Percentiles rank a stretch among this genome's conserved stretches.
phyloP scores from a whole-genome alignment of 192 early-diverging fungal genomes.

The Allomyces macrogynus region DNA sequence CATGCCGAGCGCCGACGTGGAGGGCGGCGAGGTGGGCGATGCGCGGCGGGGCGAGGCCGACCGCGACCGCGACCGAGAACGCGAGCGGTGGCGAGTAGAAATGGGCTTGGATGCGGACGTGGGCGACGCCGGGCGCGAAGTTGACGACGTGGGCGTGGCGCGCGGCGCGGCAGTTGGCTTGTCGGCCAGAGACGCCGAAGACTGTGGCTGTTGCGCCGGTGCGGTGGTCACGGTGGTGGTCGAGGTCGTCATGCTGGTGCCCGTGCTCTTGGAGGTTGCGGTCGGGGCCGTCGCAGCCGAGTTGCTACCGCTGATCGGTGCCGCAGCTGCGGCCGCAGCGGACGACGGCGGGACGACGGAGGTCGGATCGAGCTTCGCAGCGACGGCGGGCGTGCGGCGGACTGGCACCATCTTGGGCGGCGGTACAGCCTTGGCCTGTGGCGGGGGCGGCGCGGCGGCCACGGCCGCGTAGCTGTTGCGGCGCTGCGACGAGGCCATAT shows the following conservation, averaged over 20 bases:
- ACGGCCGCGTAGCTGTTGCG: neutral
- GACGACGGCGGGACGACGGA: neutral
- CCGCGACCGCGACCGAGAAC: neutral
- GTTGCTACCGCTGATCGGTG: neutral
- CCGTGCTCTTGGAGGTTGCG: neutral
- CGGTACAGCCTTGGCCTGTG: neutral
- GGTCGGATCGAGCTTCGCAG: neutral
- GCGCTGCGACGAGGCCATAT: neutral
- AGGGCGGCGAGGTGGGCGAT: neutral
- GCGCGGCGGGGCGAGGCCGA: neutral
- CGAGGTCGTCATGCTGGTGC: neutral
- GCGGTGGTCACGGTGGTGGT: neutral
- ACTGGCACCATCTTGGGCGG: neutral
- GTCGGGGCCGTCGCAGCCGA: too few species aligned
- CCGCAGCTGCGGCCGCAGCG: neutral
- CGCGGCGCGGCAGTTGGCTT: neutral
- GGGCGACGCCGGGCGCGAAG: neutral
- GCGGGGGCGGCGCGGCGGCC: neutral
- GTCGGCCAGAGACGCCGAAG: neutral
- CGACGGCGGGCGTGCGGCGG: too few species aligned
- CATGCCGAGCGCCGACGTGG: neutral
- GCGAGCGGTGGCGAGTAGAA: neutral
- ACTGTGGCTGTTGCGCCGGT: neutral
- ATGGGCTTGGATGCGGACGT: neutral
- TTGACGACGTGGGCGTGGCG: neutral